Evolutionary conservation across 805 yeast species (phyloP), one percentile per base, ranked within the genome.

Genomic region (Clavispora santaluciae): DNA sequence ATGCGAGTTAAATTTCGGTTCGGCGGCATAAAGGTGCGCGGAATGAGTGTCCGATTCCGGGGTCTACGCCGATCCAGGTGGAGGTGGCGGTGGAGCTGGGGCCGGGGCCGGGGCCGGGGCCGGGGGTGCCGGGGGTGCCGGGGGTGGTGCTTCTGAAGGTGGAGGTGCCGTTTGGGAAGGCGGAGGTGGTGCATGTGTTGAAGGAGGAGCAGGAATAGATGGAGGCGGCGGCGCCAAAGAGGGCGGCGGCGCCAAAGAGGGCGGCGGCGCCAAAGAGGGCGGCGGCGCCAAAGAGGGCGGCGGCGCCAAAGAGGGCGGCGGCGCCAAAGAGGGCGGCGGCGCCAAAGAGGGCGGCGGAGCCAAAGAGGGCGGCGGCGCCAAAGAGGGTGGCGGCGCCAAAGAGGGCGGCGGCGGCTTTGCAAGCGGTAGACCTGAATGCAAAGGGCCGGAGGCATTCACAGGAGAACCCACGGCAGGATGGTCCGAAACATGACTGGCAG

Each of bases 141-240:
- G 26, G 8, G 8, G 6, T 12, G 26, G 11, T 11, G 26, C 35
- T 10, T 53, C 54, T 17, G 63, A 57, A 13, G 66, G 62, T 17
- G 64, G 53, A 33, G 61, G 55, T 18, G 50, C 50, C 24, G 40
- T 13, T 15, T 49, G 41, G 21, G 22, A 35, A 12, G 39, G 35
- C 13, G 55, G 50, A 2, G 58, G 55, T 18, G 53, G 57, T 17
- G 42, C 33, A 17, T 56, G 49, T 16, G 55, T 47, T 11, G 60
- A 61, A 15, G 60, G 53, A 28, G 54, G 46, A 15, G 49, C 43
- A 9, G 35, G 39, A 5, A 20, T 12, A 22, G 10, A 8, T 18
- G 34, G 3, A 15, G 35, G 28, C 10, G 34, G 40, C 10, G 45
- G 47, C 29, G 18, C 23, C 20, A 11, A 16, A 4, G 24, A 5